Conservation (phyloP, 345 rosid genomes). For the Eucalyptus curtisii region DNA sequence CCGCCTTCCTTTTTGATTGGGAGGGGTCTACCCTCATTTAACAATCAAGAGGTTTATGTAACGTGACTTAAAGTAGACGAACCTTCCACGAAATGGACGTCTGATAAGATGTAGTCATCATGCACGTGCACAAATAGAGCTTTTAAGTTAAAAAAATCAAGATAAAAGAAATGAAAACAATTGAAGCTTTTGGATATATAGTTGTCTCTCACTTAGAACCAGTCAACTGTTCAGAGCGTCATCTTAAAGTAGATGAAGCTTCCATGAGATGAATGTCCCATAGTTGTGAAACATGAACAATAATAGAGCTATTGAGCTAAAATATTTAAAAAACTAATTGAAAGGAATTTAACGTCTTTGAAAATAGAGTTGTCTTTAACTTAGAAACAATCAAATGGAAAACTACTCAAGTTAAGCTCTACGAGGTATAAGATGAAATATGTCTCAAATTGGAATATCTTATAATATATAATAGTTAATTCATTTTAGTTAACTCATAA, state of each 20-base stretch:
- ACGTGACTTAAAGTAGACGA: not conserved
- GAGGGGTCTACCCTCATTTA: not conserved
- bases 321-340: not conserved
- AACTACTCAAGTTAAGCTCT: not conserved
- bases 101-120: not conserved
- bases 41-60: not conserved
- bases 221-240: accelerated
- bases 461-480: not conserved
- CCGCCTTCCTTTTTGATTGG: not conserved
- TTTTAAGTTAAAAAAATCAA: not conserved
- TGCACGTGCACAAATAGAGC: not conserved
- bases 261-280: not conserved
- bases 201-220: not conserved
- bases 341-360: not conserved
- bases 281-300: not conserved
- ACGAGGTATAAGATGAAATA: not conserved
- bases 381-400: not conserved
- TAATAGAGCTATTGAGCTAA: not conserved
- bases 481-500: too few species aligned
- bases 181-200: not conserved
- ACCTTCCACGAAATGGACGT: not conserved
- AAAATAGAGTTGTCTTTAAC: not conserved
- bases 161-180: not conserved
- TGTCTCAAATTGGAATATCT: not conserved
- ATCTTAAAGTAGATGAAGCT: not conserved